phyloP scores from a whole-genome alignment of 306 rosid genomes.

The Inga oerstediana region DNA sequence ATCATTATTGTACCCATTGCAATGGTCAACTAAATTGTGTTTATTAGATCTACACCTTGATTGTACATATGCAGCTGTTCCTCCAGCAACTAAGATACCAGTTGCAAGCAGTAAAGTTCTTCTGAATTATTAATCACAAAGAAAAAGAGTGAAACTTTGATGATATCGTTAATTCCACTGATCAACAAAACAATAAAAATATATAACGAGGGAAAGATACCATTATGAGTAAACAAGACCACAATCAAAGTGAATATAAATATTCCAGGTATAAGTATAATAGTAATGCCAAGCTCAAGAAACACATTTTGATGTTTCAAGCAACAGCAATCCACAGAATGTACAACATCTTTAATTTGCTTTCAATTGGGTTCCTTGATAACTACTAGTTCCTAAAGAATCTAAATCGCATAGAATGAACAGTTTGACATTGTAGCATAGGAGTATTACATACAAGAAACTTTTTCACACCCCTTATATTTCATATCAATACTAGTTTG shows the following conservation, averaged over 20 bases:
- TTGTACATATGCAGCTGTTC: constrained; percentile 80
- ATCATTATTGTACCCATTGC: constrained; percentile 56
- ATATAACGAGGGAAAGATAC: constrained; percentile 3
- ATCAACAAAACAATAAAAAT: constrained; percentile 16
- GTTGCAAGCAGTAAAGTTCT: constrained; percentile 86
- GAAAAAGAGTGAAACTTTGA: constrained; percentile 22
- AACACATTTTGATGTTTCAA: constrained; percentile 20
- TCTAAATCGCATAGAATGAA: not conserved
- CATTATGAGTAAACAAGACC: constrained; percentile 19
- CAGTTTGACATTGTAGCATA: constrained; percentile 20
- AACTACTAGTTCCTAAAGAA: constrained; percentile 16
- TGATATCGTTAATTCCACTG: constrained; percentile 18
- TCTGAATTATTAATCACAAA: constrained; percentile 49
- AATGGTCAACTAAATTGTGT: constrained; percentile 40
- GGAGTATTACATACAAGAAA: constrained; percentile 13
- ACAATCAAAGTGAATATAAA: constrained; percentile 18
- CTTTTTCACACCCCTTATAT: not conserved
- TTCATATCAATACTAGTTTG: constrained; percentile 1
- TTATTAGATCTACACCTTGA: constrained; percentile 61
- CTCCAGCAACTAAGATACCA: constrained; percentile 82
- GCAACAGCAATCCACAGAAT: constrained; percentile 31
- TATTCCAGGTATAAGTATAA: constrained; percentile 15
- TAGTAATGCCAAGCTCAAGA: constrained; percentile 11
- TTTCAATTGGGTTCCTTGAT: not conserved
- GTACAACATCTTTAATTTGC: not conserved